Base-by-base conservation (phyloP, 495 filamentous ascomycete species). In the Penicillium fimorum region DNA sequence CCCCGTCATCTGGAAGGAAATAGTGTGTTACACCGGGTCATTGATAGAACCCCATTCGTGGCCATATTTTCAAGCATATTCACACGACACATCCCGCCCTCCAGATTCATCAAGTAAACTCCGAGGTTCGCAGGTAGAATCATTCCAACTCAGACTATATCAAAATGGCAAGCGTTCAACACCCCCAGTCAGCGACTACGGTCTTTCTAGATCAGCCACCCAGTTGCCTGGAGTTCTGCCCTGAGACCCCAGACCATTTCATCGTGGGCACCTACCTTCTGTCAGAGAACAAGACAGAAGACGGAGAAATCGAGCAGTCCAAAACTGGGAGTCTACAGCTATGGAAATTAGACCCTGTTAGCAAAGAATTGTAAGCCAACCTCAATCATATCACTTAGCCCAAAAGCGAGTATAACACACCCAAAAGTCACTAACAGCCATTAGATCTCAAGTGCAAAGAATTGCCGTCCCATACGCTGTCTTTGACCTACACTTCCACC, bases 231-330 rank as follows among this genome's bases (percentile, higher is more conserved):
- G 87, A 92, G 58, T 93, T 96, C 68, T 88, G 84, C 51, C 88
- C 87, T 0, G 64, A 70, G 5, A 62, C 83, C 37, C 82, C 84
- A 7, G 74, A 86, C 9, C 84, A 84, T 60, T 86, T 96, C 60
- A 70, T 96, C 1, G 79, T 96, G 38, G 94, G 94, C 20, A 96
- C 94, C 2, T 98, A 98, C 70, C 75, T 86, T 45, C 77, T 97
- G 25, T 79, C 90, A 50, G 79, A 81, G 51, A 66, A 55, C 8
- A 71, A 76, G 35, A 60, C 60, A 15, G 54, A 60, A 15, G 64
- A 75, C 7, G 63, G 65, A 35, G 65, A 69, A 18, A 62, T 66
- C 55, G 47, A 72, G 11, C 87, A 90, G 61, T 78, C 63, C 30
- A 85, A 91, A 53, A 87, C 82, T 47, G 92, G 92, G 15, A 89